Conservation (phyloP, 2,329 filamentous ascomycete species). For the Pseudogymnoascus sp. region DNA sequence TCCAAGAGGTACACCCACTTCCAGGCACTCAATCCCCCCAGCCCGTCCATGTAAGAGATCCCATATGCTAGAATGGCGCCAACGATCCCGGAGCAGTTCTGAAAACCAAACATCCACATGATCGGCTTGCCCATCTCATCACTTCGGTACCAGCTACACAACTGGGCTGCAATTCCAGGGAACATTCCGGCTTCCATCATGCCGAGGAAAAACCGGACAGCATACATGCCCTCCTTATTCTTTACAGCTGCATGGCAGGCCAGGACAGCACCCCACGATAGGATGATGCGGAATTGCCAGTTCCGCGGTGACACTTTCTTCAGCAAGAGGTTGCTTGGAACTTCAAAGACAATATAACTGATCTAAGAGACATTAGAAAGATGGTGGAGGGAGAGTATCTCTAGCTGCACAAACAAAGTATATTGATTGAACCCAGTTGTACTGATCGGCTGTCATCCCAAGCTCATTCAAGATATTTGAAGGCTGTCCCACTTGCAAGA, state of each 20-base stretch:
- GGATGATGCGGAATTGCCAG: conserved; percentile 32
- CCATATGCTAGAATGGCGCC: conserved; percentile 42
- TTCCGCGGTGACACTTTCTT: conserved; percentile 30
- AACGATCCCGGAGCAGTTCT: conserved; percentile 30
- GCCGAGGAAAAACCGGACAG: conserved; percentile 34
- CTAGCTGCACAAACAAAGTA: conserved; percentile 28
- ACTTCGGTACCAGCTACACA: conserved; percentile 39
- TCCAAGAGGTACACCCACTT: conserved; percentile 46
- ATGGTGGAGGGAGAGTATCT: background rate
- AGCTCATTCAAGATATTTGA: conserved; percentile 33
- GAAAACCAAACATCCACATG: conserved; percentile 36
- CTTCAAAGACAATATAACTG: conserved; percentile 34
- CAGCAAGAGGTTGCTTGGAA: conserved; percentile 32
- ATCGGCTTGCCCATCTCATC: conserved; percentile 37
- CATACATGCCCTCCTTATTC: conserved; percentile 31
- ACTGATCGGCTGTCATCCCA: conserved; percentile 33
- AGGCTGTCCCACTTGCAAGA: conserved; percentile 33
- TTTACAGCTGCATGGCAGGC: conserved; percentile 33
- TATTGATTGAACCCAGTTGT: conserved; percentile 34
- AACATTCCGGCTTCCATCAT: conserved; percentile 36
- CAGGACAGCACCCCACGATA: conserved; percentile 32
- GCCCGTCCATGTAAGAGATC: conserved; percentile 35
- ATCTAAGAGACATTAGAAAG: conserved; percentile 23
- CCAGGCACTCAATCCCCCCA: conserved; percentile 45
- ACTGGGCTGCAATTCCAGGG: conserved; percentile 33